These are phyloP conservation scores for Tilletia walkeri DNA, from an alignment of 1,284 basidiomycete genomes.

Conservation along the genomic window DNA sequence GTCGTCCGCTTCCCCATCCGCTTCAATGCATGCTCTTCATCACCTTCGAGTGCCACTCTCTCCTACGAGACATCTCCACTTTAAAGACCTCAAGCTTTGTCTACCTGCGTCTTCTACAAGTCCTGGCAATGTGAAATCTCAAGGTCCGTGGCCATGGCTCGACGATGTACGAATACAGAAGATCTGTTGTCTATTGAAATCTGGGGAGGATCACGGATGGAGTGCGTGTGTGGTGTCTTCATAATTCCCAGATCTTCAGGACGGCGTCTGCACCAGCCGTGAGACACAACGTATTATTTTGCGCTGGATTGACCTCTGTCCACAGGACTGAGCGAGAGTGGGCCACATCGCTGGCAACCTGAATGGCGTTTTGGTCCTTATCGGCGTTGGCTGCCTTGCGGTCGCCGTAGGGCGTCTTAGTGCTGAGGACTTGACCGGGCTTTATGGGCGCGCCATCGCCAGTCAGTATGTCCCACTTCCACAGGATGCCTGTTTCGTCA, in stretches of 20 bases:
- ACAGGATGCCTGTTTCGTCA: constrained; percentile 82
- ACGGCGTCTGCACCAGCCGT: constrained; percentile 72
- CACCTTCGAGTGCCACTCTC: too few species aligned
- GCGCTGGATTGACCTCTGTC: constrained; percentile 74
- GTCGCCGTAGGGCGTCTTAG: background rate
- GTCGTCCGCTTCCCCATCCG: too few species aligned
- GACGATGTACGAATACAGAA: too few species aligned
- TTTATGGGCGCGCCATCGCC: constrained; percentile 60
- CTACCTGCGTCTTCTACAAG: too few species aligned
- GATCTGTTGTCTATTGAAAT: too few species aligned
- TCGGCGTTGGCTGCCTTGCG: constrained; percentile 14
- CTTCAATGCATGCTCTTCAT: too few species aligned
- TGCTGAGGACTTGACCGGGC: constrained; percentile 16
- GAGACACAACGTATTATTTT: constrained; percentile 63
- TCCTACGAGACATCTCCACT: too few species aligned
- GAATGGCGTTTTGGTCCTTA: constrained; percentile 64
- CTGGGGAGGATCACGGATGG: too few species aligned
- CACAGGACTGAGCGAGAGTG: constrained; percentile 84
- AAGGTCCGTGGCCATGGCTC: too few species aligned
- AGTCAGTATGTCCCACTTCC: constrained; percentile 88
- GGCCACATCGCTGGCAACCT: constrained; percentile 55
- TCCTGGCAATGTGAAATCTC: too few species aligned
- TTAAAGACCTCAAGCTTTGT: too few species aligned
- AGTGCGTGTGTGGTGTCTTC: too few species aligned
- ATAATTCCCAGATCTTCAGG: constrained; percentile 43